Percentiles rank a stretch among this genome's conserved stretches.
Conservation (phyloP, 2,329 filamentous ascomycete genomes). For the Bretziella fagacearum region DNA sequence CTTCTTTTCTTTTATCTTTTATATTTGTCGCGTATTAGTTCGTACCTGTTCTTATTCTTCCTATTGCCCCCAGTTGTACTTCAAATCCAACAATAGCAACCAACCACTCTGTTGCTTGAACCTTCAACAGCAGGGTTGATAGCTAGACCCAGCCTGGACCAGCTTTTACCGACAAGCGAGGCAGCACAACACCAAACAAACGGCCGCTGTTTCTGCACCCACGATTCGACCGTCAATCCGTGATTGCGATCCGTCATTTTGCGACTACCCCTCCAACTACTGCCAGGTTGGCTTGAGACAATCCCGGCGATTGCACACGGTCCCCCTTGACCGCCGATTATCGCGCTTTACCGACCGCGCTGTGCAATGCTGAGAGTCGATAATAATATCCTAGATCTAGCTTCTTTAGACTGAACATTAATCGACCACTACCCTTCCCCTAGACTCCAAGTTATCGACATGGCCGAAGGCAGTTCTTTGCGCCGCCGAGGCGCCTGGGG, state of each 20-base stretch:
- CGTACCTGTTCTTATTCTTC: no score
- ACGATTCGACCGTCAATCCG: neutral
- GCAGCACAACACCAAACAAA: slow-evolving; percentile 4
- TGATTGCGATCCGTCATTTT: slow-evolving; percentile 1
- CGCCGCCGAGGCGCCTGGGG: slow-evolving; percentile 48
- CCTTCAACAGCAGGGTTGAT: slow-evolving; percentile 1
- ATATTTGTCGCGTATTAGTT: no score
- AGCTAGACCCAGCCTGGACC: neutral
- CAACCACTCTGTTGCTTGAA: no score
- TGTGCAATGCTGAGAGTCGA: neutral
- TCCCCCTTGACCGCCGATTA: neutral
- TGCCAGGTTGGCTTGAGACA: neutral
- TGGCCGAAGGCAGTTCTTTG: slow-evolving; percentile 21
- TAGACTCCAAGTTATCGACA: neutral
- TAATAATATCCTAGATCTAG: neutral
- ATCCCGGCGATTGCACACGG: neutral
- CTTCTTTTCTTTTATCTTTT: no score
- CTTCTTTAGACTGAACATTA: no score
- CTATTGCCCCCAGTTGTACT: no score
- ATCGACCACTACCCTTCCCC: neutral
- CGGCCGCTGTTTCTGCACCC: neutral
- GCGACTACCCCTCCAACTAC: neutral
- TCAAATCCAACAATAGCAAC: neutral
- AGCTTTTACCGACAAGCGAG: slow-evolving; percentile 3
- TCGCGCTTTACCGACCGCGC: neutral